Percentiles rank a stretch among this genome's conserved stretches.
These are phyloP conservation scores for Alternaria arbusti DNA, from an alignment of 2,329 filamentous ascomycete species.

Conservation along the genomic window DNA sequence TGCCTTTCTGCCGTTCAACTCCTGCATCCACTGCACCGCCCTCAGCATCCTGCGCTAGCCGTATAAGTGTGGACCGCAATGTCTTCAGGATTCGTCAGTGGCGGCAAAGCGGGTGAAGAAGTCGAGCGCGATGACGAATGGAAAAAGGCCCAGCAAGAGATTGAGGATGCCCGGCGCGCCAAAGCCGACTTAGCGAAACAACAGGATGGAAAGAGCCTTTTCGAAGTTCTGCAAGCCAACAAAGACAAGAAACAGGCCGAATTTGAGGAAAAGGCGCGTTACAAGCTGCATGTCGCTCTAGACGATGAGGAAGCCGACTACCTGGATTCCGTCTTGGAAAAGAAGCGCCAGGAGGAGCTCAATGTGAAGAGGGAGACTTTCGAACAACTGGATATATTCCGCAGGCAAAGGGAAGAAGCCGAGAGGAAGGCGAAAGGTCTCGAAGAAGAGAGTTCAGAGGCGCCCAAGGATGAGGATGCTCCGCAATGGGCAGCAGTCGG, in stretches of 20 bases:
- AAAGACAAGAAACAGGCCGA: constrained; percentile 87
- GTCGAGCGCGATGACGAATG: constrained; percentile 62
- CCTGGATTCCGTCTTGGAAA: constrained; percentile 66
- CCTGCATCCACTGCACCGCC: background rate
- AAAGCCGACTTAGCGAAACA: constrained; percentile 60
- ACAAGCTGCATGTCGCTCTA: constrained; percentile 79
- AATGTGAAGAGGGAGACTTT: constrained; percentile 64
- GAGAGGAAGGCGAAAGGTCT: constrained; percentile 54
- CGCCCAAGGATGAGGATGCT: constrained; percentile 46
- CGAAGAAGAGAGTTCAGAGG: constrained; percentile 47
- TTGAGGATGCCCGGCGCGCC: constrained; percentile 65
- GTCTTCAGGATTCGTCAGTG: constrained; percentile 61
- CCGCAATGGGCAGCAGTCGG: constrained; percentile 58
- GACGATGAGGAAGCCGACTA: constrained; percentile 83
- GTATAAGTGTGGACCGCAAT: constrained; percentile 23
- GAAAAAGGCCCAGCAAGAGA: constrained; percentile 68
- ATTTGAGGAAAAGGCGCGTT: constrained; percentile 73
- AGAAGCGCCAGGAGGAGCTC: constrained; percentile 62
- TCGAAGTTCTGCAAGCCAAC: constrained; percentile 79
- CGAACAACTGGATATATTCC: constrained; percentile 65
- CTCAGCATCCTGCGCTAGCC: constrained; percentile 18
- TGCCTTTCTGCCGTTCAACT: constrained; percentile 4
- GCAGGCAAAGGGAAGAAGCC: constrained; percentile 64
- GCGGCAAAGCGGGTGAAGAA: constrained; percentile 55
- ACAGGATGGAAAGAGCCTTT: constrained; percentile 68